Conservation (phyloP, 2,329 filamentous ascomycete species). For the Cladosporium sp. region DNA sequence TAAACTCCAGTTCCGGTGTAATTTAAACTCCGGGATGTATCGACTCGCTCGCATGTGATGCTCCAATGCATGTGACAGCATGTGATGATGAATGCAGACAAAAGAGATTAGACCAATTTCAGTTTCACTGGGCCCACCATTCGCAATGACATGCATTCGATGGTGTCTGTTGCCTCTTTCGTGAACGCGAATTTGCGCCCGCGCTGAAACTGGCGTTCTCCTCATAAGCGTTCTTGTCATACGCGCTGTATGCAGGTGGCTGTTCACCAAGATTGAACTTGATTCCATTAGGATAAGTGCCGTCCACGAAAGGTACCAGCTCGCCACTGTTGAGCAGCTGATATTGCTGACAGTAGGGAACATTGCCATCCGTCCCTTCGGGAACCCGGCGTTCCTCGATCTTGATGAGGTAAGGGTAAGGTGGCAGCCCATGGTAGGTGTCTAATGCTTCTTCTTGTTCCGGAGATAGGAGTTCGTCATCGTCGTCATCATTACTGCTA, state of each 20-base stretch:
- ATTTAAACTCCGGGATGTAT: not conserved
- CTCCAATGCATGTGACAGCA: not conserved
- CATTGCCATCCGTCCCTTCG: conserved; percentile 31
- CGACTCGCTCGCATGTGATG: not conserved
- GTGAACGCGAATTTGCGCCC: not conserved
- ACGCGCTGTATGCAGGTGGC: conserved; percentile 4
- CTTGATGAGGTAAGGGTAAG: conserved; percentile 56
- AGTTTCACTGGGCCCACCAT: conserved; percentile 4
- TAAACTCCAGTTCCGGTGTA: conserved; percentile 3
- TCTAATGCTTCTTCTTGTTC: conserved; percentile 11
- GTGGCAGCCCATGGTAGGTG: conserved; percentile 5
- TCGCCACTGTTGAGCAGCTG: conserved; percentile 51
- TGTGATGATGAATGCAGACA: not conserved
- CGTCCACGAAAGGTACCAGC: not conserved
- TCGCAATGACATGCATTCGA: conserved; percentile 5
- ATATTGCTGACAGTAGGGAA: conserved; percentile 64
- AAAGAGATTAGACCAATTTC: not conserved
- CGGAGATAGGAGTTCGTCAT: conserved; percentile 12
- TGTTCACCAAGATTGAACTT: not conserved
- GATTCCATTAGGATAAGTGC: not conserved
- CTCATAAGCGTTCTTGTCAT: conserved; percentile 1
- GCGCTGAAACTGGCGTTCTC: not conserved
- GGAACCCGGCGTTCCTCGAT: conserved; percentile 60
- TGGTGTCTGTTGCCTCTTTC: not conserved
- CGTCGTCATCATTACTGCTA: not conserved